These are phyloP conservation scores for Phialocephala sp. DNA, from an alignment of 2,329 filamentous ascomycete species.

Conservation along the genomic window DNA sequence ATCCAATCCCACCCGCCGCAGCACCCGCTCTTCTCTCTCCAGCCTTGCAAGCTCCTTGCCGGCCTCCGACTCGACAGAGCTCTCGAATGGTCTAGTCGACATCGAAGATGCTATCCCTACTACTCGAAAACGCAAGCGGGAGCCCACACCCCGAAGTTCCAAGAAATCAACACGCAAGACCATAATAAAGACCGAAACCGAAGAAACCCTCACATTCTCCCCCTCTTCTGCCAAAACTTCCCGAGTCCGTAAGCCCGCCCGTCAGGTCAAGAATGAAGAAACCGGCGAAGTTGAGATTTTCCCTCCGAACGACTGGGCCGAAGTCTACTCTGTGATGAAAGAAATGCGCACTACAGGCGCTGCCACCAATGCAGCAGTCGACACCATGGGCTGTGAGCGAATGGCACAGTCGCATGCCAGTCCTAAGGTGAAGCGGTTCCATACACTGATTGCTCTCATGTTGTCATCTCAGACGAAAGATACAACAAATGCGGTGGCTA, in stretches of 20 bases:
- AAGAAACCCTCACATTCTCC: conserved; percentile 39
- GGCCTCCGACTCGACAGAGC: conserved; percentile 14
- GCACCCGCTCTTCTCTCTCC: conserved; percentile 56
- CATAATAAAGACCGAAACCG: conserved; percentile 49
- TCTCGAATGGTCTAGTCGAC: conserved; percentile 45
- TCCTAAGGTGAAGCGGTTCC: conserved; percentile 64
- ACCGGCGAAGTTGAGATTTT: conserved; percentile 49
- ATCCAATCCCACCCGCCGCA: conserved; percentile 48
- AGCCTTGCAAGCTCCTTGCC: conserved; percentile 37
- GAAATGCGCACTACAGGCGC: conserved; percentile 71
- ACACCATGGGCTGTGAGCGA: conserved; percentile 95
- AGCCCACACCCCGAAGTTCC: conserved; percentile 41
- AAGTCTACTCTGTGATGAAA: conserved; percentile 77
- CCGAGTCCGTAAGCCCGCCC: conserved; percentile 53
- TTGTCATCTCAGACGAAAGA: conserved; percentile 77
- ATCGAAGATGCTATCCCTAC: conserved; percentile 61
- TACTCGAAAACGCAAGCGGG: conserved; percentile 51
- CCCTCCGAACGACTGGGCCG: conserved; percentile 83
- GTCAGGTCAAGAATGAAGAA: conserved; percentile 48
- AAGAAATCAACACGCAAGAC: conserved; percentile 36
- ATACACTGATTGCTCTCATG: conserved; percentile 74
- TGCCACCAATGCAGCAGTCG: conserved; percentile 80
- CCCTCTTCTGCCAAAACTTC: conserved; percentile 43
- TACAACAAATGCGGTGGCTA: conserved; percentile 71
- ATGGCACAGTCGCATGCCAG: conserved; percentile 62